phyloP scores from a whole-genome alignment of 1,284 basidiomycete genomes.

The Vanrija humicola region DNA sequence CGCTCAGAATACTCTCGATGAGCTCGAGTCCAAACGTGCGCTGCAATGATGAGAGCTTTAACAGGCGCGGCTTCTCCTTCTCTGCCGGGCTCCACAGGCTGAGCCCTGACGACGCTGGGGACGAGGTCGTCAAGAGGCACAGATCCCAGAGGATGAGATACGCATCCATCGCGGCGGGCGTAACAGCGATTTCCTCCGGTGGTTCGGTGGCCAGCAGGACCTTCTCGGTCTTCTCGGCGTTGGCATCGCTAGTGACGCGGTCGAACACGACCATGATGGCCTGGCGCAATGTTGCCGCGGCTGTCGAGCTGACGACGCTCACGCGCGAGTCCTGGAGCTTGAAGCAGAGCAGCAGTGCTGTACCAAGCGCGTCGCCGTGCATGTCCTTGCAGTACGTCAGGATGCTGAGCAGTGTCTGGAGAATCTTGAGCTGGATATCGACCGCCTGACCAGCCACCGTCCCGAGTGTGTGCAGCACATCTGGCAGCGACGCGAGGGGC shows the following conservation, averaged over 20 bases:
- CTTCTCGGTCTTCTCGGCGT: conserved; percentile 36
- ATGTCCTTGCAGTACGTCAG: conserved; percentile 80
- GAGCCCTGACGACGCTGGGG: conserved; percentile 18
- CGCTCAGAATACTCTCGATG: conserved; percentile 93
- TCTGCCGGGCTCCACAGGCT: conserved; percentile 33
- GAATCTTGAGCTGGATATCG: conserved; percentile 86
- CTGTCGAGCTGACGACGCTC: conserved; percentile 93
- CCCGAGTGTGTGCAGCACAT: conserved; percentile 74
- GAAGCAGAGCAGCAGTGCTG: conserved; percentile 84
- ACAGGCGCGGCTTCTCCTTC: conserved; percentile 71
- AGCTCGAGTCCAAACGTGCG: conserved; percentile 93
- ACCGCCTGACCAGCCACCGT: conserved; percentile 88
- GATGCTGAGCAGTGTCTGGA: conserved; percentile 83
- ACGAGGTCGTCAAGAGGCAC: conserved; percentile 64
- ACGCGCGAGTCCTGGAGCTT: conserved; percentile 91
- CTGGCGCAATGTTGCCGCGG: conserved; percentile 91
- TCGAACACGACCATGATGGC: conserved; percentile 97
- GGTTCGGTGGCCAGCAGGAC: conserved; percentile 55
- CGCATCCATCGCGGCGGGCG: conserved; percentile 78
- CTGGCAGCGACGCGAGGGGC: conserved; percentile 60
- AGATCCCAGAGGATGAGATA: conserved; percentile 85
- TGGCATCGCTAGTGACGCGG: conserved; percentile 58
- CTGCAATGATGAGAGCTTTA: conserved; percentile 78
- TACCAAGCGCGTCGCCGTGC: conserved; percentile 71
- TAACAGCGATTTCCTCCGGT: conserved; percentile 55